Evolutionary conservation across 140 eudicot species (phyloP).

Genomic region (Senecio squalidus): DNA sequence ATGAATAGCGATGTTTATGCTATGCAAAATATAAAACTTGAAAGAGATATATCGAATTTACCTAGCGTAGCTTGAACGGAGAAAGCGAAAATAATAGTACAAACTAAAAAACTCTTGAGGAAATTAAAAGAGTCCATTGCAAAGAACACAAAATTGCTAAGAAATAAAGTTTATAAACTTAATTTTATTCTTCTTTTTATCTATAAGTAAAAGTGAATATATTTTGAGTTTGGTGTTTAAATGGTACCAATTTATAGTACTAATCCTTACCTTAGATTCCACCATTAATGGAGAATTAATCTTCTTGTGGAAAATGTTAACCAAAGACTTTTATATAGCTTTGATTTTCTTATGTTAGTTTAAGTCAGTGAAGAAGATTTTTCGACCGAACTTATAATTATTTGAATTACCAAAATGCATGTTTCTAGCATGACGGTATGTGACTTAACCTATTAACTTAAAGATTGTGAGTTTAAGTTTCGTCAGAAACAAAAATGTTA

Average conservation of each 20-base stretch:
- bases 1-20: no score
- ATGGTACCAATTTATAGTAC: conserved; percentile 21
- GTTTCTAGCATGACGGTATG: no score
- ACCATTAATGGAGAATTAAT: conserved; percentile 26
- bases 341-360: background rate
- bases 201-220: conserved; percentile 13
- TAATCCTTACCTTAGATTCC: conserved; percentile 3
- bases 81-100: conserved; percentile 30
- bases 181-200: background rate
- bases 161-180: background rate
- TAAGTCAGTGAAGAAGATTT: no score
- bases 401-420: no score
- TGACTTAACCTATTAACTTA: no score
- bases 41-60: background rate
- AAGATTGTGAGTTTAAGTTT: no score
- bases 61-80: conserved; percentile 43
- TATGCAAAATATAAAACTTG: background rate
- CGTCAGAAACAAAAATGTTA: no score
- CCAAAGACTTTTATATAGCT: conserved; percentile 17
- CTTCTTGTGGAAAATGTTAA: conserved; percentile 14
- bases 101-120: conserved; percentile 15
- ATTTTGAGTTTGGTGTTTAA: conserved; percentile 6
- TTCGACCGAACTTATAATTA: no score
- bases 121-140: conserved; percentile 29
- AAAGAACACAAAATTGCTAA: background rate